A percentile compares a stretch with the other conserved stretches of the same genome.
Conservation (phyloP, 2,329 filamentous ascomycete species). For the Tolypocladium tropicale region DNA sequence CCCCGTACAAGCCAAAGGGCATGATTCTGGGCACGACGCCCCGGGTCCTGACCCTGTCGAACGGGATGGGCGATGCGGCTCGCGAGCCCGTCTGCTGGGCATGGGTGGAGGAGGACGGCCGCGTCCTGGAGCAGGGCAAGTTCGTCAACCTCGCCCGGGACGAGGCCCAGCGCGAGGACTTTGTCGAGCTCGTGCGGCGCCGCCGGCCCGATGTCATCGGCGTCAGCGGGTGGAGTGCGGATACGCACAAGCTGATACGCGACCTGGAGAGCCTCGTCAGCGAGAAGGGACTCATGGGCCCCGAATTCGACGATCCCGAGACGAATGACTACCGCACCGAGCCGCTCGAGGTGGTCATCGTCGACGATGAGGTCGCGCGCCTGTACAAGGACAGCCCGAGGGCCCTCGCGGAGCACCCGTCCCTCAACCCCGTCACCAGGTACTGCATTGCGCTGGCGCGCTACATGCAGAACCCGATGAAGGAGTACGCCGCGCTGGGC, state of each 20-base stretch:
- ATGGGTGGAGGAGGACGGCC: slow-evolving; percentile 86
- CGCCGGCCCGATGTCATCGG: slow-evolving; percentile 84
- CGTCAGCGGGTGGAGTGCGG: slow-evolving; percentile 78
- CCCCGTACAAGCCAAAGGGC: slow-evolving; percentile 89
- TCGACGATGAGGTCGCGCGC: slow-evolving; percentile 95
- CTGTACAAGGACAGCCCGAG: slow-evolving; percentile 87
- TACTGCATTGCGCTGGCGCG: slow-evolving; percentile 86
- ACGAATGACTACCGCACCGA: slow-evolving; percentile 66
- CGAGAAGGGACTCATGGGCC: slow-evolving; percentile 65
- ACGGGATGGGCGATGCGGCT: slow-evolving; percentile 62
- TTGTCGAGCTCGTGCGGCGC: slow-evolving; percentile 70
- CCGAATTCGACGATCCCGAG: slow-evolving; percentile 74
- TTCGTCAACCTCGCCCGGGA: slow-evolving; percentile 68
- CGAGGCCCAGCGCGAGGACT: slow-evolving; percentile 55
- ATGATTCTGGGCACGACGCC: slow-evolving; percentile 83
- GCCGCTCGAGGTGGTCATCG: slow-evolving; percentile 75
- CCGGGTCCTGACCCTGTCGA: slow-evolving; percentile 77
- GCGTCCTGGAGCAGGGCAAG: slow-evolving; percentile 80
- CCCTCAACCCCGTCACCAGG: slow-evolving; percentile 64
- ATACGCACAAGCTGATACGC: slow-evolving; percentile 74
- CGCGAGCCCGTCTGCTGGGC: slow-evolving; percentile 84
- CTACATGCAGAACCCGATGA: slow-evolving; percentile 91
- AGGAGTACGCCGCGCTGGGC: slow-evolving; percentile 89
- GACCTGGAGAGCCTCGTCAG: slow-evolving; percentile 71
- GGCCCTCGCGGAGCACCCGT: slow-evolving; percentile 70